Percentiles rank a stretch among this genome's conserved stretches.
These are phyloP conservation scores for Graphilbum sp. DNA, from an alignment of 2,329 filamentous ascomycete genomes.

Conservation along the genomic window DNA sequence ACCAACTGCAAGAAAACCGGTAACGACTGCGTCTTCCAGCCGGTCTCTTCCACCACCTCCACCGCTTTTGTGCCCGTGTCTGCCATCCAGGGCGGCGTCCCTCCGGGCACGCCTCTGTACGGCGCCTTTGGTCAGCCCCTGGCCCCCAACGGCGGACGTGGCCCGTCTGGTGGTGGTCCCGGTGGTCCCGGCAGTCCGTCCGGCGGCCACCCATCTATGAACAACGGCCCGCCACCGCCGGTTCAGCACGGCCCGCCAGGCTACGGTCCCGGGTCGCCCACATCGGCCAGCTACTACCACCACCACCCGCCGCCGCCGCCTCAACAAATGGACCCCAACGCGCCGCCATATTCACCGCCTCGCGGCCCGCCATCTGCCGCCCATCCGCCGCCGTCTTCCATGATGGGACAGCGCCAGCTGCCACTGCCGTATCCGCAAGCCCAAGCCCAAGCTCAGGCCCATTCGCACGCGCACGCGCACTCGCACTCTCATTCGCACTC, in stretches of 20 bases:
- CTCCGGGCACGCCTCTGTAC: constrained; percentile 38
- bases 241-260: constrained; percentile 2
- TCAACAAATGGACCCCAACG: constrained; percentile 6
- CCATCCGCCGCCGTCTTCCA: constrained; percentile 11
- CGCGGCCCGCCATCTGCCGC: constrained; percentile 9
- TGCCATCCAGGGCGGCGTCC: constrained; percentile 39
- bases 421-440: constrained; percentile 15
- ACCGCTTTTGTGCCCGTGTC: constrained; percentile 44
- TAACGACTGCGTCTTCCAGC: constrained; percentile 45
- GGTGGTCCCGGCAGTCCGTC: constrained; percentile 7
- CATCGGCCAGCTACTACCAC: constrained; percentile 5
- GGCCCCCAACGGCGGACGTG: constrained; percentile 8
- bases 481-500: no score
- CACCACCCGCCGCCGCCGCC: constrained; percentile 3
- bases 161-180: constrained; percentile 4
- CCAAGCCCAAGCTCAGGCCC: no score
- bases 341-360: constrained; percentile 5
- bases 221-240: constrained; percentile 1
- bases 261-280: constrained; percentile 11
- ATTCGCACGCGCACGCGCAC: no score
- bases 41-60: constrained; percentile 34
- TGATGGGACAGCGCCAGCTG: constrained; percentile 19
- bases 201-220: constrained; percentile 5
- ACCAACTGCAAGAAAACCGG: constrained; percentile 46
- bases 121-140: constrained; percentile 42